Evolutionary conservation across 176 grass and related monocot species (phyloP), one percentile per base, ranked within the genome.

Genomic region (Themeda triandra): DNA sequence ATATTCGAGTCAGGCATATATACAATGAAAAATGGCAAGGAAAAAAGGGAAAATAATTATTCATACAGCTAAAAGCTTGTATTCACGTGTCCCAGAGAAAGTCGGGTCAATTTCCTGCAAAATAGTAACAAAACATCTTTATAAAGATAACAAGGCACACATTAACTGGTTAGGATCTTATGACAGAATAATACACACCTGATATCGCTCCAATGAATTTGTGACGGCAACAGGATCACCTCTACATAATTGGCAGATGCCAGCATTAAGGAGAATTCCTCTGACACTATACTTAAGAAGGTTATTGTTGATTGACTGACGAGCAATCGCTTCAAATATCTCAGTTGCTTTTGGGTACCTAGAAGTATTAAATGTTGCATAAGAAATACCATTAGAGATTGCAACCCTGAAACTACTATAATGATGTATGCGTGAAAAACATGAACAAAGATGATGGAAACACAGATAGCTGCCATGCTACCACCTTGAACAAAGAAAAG

Each of bases 211-310:
- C 53, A 99, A 88, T 77, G 96, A 89, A 73, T 99, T 99, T 80
- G 88, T 86, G 71, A 99, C 89, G 64, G 96, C 93, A 86, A 99
- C 86, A 85, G 84, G 80, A 92, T 99, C 96, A 74, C 85, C 93
- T 91, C 87, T 90, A 71, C 96, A 99, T 62, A 99, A 84, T 73
- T 99, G 96, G 81, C 96, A 99, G 64, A 99, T 94, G 37, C 96
- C 96, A 76, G 96, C 93, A 80, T 99, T 99, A 75, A 99, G 96
- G 53, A 99, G 93, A 80, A 95, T 96, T 13, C 96, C 96, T 84
- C 91, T 96, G 8, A 92, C 96, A 86, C 96, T 85, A 63, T 99
- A 99, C 87, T 99, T 99, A 9, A 99, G 88, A 90, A 99, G 96
- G 88, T 82, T 99, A 74, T 91, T 99, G 78, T 92, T 99, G 62